phyloP scores from a whole-genome alignment of 192 early-diverging fungal species.

The Backusella tuberculispora region DNA sequence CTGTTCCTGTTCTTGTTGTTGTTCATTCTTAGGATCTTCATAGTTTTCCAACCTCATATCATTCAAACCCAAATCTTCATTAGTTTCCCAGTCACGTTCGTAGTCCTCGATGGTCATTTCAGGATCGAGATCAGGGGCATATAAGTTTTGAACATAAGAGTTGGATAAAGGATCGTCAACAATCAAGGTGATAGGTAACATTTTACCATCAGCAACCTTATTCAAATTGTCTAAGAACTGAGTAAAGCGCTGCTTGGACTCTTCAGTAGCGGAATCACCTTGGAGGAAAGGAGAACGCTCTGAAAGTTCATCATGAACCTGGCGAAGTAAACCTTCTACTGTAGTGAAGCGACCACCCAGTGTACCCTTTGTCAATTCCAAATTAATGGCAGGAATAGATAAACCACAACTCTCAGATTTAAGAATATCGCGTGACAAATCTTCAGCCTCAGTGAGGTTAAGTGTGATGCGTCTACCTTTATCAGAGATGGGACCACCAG shows the following conservation, averaged over 20 bases:
- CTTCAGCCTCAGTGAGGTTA: slow-evolving; percentile 80
- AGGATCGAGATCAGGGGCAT: slow-evolving; percentile 95
- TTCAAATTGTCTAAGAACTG: slow-evolving; percentile 75
- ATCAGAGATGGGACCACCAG: slow-evolving; percentile 83
- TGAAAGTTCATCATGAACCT: slow-evolving; percentile 86
- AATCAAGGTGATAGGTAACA: slow-evolving; percentile 67
- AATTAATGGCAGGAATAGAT: slow-evolving; percentile 84
- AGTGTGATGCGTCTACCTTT: slow-evolving; percentile 84
- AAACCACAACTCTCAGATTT: slow-evolving; percentile 96
- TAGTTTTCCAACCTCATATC: slow-evolving; percentile 83
- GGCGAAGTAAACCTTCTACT: slow-evolving; percentile 88
- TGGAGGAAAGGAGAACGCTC: slow-evolving; percentile 62
- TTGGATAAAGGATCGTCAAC: slow-evolving; percentile 92
- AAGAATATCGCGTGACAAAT: slow-evolving; percentile 90
- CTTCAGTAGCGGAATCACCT: slow-evolving; percentile 69
- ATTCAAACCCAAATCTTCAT: slow-evolving; percentile 88
- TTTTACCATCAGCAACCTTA: slow-evolving; percentile 61
- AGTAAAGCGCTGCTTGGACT: slow-evolving; percentile 59
- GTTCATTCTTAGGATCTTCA: slow-evolving; percentile 36
- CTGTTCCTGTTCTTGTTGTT: background rate
- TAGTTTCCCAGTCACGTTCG: slow-evolving; percentile 85
- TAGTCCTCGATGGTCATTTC: slow-evolving; percentile 88
- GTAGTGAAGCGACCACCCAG: slow-evolving; percentile 96
- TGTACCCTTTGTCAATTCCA: slow-evolving; percentile 87
- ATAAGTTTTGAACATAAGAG: slow-evolving; percentile 90